Conservation (phyloP, 495 filamentous ascomycete genomes). For the Barbatosphaeria neglecta region DNA sequence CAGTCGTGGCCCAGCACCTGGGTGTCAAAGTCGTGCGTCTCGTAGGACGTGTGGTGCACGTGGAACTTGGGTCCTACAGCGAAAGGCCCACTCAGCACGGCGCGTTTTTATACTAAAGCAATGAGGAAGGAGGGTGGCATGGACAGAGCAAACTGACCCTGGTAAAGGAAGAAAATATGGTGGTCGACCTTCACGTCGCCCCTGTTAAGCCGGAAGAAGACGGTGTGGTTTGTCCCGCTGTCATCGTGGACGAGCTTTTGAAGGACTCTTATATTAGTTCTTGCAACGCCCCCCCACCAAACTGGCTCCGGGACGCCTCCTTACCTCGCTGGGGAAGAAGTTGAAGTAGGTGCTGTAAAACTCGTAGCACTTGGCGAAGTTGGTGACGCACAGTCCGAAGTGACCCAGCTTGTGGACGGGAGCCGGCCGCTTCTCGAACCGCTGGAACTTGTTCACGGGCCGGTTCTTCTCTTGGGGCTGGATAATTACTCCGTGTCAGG, state of each 20-base stretch:
- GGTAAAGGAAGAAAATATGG: slow-evolving; percentile 60
- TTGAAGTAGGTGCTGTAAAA: slow-evolving; percentile 64
- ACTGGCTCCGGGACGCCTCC: background rate
- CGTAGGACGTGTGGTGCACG: slow-evolving; percentile 63
- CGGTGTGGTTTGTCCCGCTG: slow-evolving; percentile 37
- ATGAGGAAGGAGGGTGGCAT: too few species aligned
- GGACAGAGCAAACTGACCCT: slow-evolving; percentile 13
- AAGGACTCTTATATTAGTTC: background rate
- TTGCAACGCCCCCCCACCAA: background rate
- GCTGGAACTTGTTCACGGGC: slow-evolving; percentile 32
- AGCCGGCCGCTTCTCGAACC: slow-evolving; percentile 51
- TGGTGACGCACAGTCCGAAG: slow-evolving; percentile 51
- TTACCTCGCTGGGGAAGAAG: slow-evolving; percentile 43
- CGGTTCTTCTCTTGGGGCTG: slow-evolving; percentile 37
- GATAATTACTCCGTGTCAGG: background rate
- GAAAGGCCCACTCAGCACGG: too few species aligned
- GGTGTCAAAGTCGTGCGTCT: slow-evolving; percentile 66
- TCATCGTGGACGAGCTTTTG: slow-evolving; percentile 34
- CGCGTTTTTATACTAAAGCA: too few species aligned
- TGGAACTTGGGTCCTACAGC: slow-evolving; percentile 28
- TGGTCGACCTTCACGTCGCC: slow-evolving; percentile 54
- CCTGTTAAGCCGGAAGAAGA: slow-evolving; percentile 55
- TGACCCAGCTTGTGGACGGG: slow-evolving; percentile 67
- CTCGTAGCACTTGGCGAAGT: slow-evolving; percentile 43
- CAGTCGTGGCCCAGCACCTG: slow-evolving; percentile 65